These are phyloP conservation scores for Diaporthe destruens DNA, from an alignment of 2,329 filamentous ascomycete species.

Conservation along the genomic window DNA sequence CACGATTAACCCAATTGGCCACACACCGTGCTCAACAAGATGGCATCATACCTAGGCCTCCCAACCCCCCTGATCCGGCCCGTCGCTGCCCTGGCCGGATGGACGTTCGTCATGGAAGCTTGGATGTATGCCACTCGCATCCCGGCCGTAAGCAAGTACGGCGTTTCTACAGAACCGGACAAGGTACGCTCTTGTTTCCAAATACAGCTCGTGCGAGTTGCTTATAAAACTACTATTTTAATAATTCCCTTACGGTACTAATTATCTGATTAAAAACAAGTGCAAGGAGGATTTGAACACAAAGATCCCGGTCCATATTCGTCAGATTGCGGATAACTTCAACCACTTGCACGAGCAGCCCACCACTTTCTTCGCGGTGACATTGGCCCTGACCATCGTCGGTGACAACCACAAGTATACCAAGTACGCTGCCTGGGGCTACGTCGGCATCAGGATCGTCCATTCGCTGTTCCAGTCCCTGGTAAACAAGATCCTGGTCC, in stretches of 20 bases:
- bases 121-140: conserved; percentile 21
- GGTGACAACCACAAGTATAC: conserved; percentile 30
- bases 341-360: conserved; percentile 22
- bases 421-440: conserved; percentile 21
- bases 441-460: conserved; percentile 10
- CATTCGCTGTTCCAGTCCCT: conserved; percentile 22
- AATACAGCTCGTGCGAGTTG: no score
- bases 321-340: conserved; percentile 14
- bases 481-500: conserved; percentile 22
- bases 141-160: conserved; percentile 7
- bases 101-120: conserved; percentile 23
- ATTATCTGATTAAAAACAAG: background rate
- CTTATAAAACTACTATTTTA: no score
- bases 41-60: conserved; percentile 21
- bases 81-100: conserved; percentile 13
- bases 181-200: no score
- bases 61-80: conserved; percentile 25
- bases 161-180: background rate
- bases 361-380: conserved; percentile 15
- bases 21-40: background rate
- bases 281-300: conserved; percentile 4
- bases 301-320: background rate
- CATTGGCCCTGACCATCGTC: conserved; percentile 12
- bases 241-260: no score
- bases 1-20: background rate